phyloP scores from a whole-genome alignment of 352 stramenopile genomes.

The Phytophthora citricola region DNA sequence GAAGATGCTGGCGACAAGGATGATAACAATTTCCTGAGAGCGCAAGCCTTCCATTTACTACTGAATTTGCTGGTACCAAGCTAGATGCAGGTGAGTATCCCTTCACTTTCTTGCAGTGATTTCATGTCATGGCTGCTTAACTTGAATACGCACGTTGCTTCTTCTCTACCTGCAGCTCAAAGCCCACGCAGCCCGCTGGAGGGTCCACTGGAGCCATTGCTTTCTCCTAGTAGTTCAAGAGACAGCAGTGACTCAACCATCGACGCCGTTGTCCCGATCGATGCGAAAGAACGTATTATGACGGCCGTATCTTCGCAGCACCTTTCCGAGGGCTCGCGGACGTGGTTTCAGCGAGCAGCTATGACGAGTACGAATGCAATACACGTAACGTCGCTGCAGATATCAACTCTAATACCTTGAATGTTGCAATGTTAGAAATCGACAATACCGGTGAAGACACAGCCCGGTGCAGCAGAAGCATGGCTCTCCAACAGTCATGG shows the following conservation, averaged over 20 bases:
- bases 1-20: slow-evolving; percentile 5
- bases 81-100: slow-evolving; percentile 12
- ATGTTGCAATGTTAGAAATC: slow-evolving; percentile 9
- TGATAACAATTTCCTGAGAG: background rate
- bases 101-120: background rate
- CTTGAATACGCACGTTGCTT: background rate
- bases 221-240: slow-evolving; percentile 20
- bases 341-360: slow-evolving; percentile 9
- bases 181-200: background rate
- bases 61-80: background rate
- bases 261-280: slow-evolving; percentile 23
- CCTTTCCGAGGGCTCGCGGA: background rate
- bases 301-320: slow-evolving; percentile 26
- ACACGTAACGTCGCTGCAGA: background rate
- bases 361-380: slow-evolving; percentile 12
- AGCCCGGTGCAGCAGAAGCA: slow-evolving; percentile 8
- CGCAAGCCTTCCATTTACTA: background rate
- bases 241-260: slow-evolving; percentile 24
- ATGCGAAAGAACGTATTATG: slow-evolving; percentile 45
- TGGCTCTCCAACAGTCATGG: slow-evolving; percentile 40
- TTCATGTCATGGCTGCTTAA: background rate
- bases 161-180: slow-evolving; percentile 2
- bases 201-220: slow-evolving; percentile 1
- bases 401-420: background rate
- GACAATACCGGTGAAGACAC: background rate